These are phyloP conservation scores for Sicyos edulis DNA, from an alignment of 306 rosid genomes.

Conservation along the genomic window DNA sequence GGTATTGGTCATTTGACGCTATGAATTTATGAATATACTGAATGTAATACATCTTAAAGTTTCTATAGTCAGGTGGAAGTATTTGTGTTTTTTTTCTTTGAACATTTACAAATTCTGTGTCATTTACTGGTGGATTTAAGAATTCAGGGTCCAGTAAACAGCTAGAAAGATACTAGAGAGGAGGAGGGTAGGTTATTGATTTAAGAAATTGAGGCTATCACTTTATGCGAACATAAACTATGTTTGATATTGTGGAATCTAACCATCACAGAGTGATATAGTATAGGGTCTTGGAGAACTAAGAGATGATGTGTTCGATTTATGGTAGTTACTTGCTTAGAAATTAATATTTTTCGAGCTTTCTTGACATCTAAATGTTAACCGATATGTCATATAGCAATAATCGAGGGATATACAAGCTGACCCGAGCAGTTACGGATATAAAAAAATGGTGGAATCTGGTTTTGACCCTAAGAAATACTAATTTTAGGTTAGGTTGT, in stretches of 20 bases:
- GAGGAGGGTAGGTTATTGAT: not conserved
- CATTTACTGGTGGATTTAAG: not conserved
- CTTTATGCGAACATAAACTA: constrained; percentile 67
- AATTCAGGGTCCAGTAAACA: not conserved
- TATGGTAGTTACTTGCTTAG: too few relatives aligned
- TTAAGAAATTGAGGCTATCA: constrained; percentile 20
- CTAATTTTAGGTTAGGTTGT: too few relatives aligned
- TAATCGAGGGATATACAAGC: too few relatives aligned
- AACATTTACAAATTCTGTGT: not conserved
- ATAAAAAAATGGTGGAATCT: too few relatives aligned
- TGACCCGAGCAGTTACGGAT: too few relatives aligned
- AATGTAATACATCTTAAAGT: not conserved
- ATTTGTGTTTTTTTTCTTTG: not conserved
- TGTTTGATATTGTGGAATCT: constrained; percentile 72
- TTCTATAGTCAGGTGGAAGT: not conserved
- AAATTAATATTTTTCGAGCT: too few relatives aligned
- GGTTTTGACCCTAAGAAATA: too few relatives aligned
- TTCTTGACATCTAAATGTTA: too few relatives aligned
- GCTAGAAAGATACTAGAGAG: not conserved
- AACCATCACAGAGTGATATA: too few relatives aligned
- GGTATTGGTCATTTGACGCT: not conserved
- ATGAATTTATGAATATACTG: not conserved
- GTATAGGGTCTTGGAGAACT: too few relatives aligned
- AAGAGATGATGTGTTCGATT: too few relatives aligned
- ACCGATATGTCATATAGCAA: too few relatives aligned